These are phyloP conservation scores for Aspergillus persii DNA, from an alignment of 2,329 filamentous ascomycete species.

Conservation along the genomic window DNA sequence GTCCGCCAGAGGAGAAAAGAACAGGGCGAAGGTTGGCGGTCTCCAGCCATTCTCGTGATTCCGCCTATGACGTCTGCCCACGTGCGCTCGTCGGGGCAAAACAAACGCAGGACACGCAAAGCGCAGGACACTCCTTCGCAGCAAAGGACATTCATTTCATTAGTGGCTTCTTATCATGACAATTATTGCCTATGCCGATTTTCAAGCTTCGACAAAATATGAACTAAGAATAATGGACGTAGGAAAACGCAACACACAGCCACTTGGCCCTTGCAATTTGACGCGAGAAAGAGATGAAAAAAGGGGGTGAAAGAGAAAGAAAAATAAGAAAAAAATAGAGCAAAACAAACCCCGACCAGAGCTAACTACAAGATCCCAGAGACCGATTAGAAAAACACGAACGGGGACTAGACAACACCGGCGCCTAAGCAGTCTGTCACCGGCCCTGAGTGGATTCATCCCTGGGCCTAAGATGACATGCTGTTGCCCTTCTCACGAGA, in stretches of 20 bases:
- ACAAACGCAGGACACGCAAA: background rate
- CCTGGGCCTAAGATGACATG: background rate
- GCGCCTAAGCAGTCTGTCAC: background rate
- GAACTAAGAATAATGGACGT: too few species aligned
- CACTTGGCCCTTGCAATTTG: background rate
- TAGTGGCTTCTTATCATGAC: background rate
- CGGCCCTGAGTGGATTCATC: background rate
- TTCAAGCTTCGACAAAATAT: background rate
- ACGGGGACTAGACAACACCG: background rate
- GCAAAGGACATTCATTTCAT: background rate
- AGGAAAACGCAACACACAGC: too few species aligned
- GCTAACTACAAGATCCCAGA: background rate
- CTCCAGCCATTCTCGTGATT: conserved; percentile 8
- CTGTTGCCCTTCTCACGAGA: conserved; percentile 5
- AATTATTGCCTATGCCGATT: background rate
- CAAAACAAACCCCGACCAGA: background rate
- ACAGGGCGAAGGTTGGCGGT: background rate
- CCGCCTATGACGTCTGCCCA: conserved; percentile 36
- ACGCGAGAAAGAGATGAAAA: too few species aligned
- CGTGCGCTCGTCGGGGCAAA: conserved; percentile 20
- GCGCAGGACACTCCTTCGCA: background rate
- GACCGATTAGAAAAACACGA: conserved; percentile 1
- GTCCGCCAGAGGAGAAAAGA: background rate
- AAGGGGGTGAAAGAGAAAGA: background rate
- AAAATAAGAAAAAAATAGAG: background rate